phyloP scores from a whole-genome alignment of 164 flowering plant species.

The Tinospora cordifolia region DNA sequence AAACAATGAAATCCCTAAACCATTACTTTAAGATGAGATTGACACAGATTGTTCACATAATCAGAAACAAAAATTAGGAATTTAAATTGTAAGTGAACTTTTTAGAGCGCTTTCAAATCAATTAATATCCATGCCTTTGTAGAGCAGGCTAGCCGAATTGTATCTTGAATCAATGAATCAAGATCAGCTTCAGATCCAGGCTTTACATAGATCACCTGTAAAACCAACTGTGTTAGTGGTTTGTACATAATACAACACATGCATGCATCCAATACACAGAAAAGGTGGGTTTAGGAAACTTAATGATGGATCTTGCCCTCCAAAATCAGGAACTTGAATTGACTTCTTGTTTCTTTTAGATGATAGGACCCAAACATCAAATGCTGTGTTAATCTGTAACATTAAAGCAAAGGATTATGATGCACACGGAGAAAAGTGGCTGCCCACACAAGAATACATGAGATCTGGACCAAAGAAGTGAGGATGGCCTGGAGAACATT shows the following conservation, averaged over 20 bases:
- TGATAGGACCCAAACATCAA: constrained; percentile 71
- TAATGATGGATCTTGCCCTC: constrained; percentile 83
- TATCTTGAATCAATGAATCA: constrained; percentile 68
- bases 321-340: constrained; percentile 46
- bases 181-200: constrained; percentile 80
- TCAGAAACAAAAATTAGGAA: not conserved
- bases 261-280: not conserved
- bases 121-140: constrained; percentile 33
- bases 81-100: not conserved
- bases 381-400: constrained; percentile 57
- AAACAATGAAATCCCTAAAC: not conserved
- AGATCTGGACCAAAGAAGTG: too few relatives aligned
- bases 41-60: not conserved
- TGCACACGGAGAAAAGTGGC: too few relatives aligned
- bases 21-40: not conserved
- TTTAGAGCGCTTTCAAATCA: not conserved
- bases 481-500: too few relatives aligned
- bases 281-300: constrained; percentile 23
- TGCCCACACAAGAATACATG: too few relatives aligned
- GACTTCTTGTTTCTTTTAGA: constrained; percentile 32
- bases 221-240: constrained; percentile 7
- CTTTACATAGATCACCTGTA: constrained; percentile 78
- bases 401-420: not conserved
- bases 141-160: constrained; percentile 56
- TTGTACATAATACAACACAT: not conserved